phyloP scores from a whole-genome alignment of 2,329 filamentous ascomycete genomes.

The Acrodontium crateriforme region DNA sequence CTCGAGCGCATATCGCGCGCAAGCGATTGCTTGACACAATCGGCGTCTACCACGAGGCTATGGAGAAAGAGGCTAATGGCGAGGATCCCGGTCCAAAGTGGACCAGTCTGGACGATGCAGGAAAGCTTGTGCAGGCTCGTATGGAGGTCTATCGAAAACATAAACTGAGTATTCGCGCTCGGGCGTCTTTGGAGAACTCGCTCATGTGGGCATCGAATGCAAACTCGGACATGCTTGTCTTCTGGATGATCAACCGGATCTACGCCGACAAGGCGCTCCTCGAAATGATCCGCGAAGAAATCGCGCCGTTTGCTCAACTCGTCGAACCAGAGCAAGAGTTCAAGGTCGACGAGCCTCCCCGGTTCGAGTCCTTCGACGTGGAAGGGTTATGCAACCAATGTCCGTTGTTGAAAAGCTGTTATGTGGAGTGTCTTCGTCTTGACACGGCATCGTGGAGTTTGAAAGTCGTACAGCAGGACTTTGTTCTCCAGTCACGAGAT shows the following conservation, averaged over 20 bases:
- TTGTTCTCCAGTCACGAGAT: conserved; percentile 21
- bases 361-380: conserved; percentile 19
- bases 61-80: conserved; percentile 19
- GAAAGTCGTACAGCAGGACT: conserved; percentile 21
- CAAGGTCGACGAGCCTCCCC: conserved; percentile 19
- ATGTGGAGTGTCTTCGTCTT: conserved; percentile 23
- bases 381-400: conserved; percentile 21
- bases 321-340: conserved; percentile 19
- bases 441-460: conserved; percentile 24
- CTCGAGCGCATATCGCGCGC: conserved; percentile 31
- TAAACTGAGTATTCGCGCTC: conserved; percentile 17
- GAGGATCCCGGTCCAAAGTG: conserved; percentile 21
- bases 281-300: conserved; percentile 22
- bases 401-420: conserved; percentile 24
- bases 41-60: conserved; percentile 16
- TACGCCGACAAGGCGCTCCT: conserved; percentile 20
- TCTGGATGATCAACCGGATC: conserved; percentile 26
- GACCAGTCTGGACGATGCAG: conserved; percentile 22
- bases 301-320: conserved; percentile 18
- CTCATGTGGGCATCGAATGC: conserved; percentile 42
- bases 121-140: conserved; percentile 19
- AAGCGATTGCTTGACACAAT: conserved; percentile 15
- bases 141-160: conserved; percentile 19
- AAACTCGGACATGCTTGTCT: conserved; percentile 35
- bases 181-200: conserved; percentile 29